Evolutionary conservation across 2,329 filamentous ascomycete genomes (phyloP), one percentile per base, ranked within the genome.

Genomic region (Scytalidium lignicola): DNA sequence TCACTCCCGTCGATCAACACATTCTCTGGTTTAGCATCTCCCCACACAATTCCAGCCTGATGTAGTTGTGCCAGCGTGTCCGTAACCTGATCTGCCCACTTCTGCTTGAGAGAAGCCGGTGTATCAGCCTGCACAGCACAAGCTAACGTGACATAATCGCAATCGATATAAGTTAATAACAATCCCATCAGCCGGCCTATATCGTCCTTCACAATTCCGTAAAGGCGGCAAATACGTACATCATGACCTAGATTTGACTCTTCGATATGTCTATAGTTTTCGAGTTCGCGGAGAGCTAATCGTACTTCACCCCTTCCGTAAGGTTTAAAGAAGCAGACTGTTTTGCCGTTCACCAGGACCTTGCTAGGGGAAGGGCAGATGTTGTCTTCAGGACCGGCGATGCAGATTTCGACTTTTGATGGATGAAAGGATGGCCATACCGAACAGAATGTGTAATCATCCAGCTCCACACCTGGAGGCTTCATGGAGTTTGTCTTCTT

Each of bases 1-100:
- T 47, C 51, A 21, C 46, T 46, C 28, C 43, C 23, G 32, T 58
- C 51, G 41, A 62, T 54, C 20, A 62, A 26, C n/a, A 60, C 39
- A 48, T 59, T 60, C 5, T 48, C 56, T 23, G 56, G 37, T 40
- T 60, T 58, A 10, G 44, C 55, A 55, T 61, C 57, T 10, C 58
- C 53, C 57, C 58, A 62, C 18, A 59, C 41, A 37, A 61, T 48
- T 20, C 48, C 51, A 47, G 18, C 19, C 19, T 48, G 26, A 39
- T 59, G 55, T 41, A 60, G 41, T 19, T 43, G 23, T 26, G 19
- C 43, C 18, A 60, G 22, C 5, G 44, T 53, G 12, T 39, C 37
- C 17, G 37, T 50, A 28, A 60, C 43, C 49, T 58, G 56, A 42
- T 50, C 42, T n/a, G 50, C 48, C 58, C 58, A 62, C 32, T 54